Evolutionary conservation across 805 yeast genomes (phyloP).

Genomic region (Teunomyces atbi): DNA sequence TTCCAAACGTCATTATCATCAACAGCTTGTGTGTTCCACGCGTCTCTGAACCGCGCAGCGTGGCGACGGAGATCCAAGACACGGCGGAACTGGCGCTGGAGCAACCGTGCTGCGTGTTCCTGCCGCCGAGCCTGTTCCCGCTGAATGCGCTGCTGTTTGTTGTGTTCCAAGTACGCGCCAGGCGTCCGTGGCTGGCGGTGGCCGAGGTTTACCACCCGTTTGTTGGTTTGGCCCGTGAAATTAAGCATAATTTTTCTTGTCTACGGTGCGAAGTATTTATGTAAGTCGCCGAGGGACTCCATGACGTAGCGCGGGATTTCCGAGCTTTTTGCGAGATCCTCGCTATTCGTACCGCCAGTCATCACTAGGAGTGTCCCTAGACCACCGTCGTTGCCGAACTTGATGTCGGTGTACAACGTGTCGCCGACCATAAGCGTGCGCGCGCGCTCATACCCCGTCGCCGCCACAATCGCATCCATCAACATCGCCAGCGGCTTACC

Average conservation of each 20-base stretch:
- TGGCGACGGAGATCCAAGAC: constrained; percentile 29
- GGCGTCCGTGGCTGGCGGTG: constrained; percentile 37
- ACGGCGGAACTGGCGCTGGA: constrained; percentile 52
- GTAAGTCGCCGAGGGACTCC: constrained; percentile 30
- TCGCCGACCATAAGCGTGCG: constrained; percentile 42
- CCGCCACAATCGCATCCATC: constrained; percentile 27
- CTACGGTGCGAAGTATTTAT: neutral
- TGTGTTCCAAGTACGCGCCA: constrained; percentile 51
- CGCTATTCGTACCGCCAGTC: constrained; percentile 33
- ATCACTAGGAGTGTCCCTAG: constrained; percentile 37
- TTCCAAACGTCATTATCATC: neutral
- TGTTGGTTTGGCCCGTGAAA: constrained; percentile 66
- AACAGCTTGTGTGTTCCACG: neutral
- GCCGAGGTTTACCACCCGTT: constrained; percentile 65
- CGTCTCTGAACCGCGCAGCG: constrained; percentile 14
- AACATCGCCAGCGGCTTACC: constrained; percentile 38
- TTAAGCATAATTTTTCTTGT: constrained; percentile 37
- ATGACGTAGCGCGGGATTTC: constrained; percentile 27
- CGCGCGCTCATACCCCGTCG: constrained; percentile 23
- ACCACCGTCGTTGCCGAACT: constrained; percentile 41
- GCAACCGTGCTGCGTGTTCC: constrained; percentile 44
- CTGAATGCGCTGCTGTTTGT: constrained; percentile 62
- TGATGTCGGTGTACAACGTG: constrained; percentile 42
- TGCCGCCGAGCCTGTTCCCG: constrained; percentile 57
- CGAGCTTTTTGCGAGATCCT: constrained; percentile 20